Evolutionary conservation across 176 grass and related monocot genomes (phyloP), one percentile per base, ranked within the genome.

Genomic region (Aegilops longissima): DNA sequence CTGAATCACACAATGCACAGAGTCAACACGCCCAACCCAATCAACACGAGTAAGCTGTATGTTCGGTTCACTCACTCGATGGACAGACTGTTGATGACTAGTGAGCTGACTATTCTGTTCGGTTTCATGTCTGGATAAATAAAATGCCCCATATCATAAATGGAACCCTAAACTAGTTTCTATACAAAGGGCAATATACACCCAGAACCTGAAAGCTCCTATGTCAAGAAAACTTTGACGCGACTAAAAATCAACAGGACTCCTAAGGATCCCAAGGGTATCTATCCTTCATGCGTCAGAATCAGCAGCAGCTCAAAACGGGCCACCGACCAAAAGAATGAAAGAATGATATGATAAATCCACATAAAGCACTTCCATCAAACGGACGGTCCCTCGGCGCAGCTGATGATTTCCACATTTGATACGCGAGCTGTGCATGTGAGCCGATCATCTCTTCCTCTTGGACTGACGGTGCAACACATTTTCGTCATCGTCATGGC

Each of bases 251-350:
- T 90, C 35, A 35, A 90, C 66, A 87, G 12, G 75, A 34, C 34
- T 34, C 3, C 34, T 34, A 34, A 34, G 3, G 34, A 34, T 34
- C 34, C 34, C 34, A 34, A 34, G 3, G 34, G 34, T 34, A 34
- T 34, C 34, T 34, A 34, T 34, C 34, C 34, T 34, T 34, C 84
- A 36, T 56, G 45, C 44, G 76, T 87, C 27, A 87, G 67, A 72
- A 76, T 84, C 81, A 80, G 81, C 85, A 75, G 81, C 34, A 68
- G 45, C 67, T 39, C 12, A 45, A 67, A 80, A 58, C 9, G 1
- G 13, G 85, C 89, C 76, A 76, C 85, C n/a, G 76, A 91, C 36
- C 14, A 87, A 87, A 91, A 91, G 85, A 91, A 91, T 84, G 47
- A 87, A 87, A n/a, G 45, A 84, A 91, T 84, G 42, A 29, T 40